phyloP scores from a whole-genome alignment of 2,329 filamentous ascomycete species.

The Sarocladium strictum region DNA sequence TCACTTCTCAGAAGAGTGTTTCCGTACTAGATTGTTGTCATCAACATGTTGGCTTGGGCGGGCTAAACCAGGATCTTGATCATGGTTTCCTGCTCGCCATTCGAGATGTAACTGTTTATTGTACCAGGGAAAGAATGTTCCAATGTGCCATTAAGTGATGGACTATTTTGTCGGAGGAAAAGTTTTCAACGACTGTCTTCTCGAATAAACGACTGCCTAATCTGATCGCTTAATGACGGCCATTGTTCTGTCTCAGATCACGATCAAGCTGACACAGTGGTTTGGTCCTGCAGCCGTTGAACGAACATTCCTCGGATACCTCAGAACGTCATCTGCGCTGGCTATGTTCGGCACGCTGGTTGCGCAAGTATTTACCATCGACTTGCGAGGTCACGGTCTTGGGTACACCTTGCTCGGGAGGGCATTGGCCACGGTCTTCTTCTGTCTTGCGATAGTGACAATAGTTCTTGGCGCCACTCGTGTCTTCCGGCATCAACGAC shows the following conservation, averaged over 20 bases:
- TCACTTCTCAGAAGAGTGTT: background rate
- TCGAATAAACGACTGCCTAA: background rate
- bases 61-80: no score
- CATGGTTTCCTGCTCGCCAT: no score
- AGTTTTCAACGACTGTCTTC: no score
- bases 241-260: background rate
- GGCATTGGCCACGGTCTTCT: slow-evolving; percentile 44
- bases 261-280: slow-evolving; percentile 3
- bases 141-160: no score
- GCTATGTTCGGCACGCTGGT: slow-evolving; percentile 61
- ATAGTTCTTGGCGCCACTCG: slow-evolving; percentile 24
- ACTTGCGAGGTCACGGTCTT: slow-evolving; percentile 34
- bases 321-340: slow-evolving; percentile 63
- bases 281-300: slow-evolving; percentile 52
- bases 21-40: no score
- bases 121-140: no score
- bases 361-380: slow-evolving; percentile 60
- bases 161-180: no score
- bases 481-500: slow-evolving; percentile 24
- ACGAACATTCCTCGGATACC: slow-evolving; percentile 67
- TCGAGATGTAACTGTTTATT: no score
- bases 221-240: no score
- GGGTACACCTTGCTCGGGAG: slow-evolving; percentile 56
- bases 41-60: no score
- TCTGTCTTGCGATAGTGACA: slow-evolving; percentile 31